Conservation (phyloP, 2,329 filamentous ascomycete genomes). For the Neopestalotiopsis rosae region DNA sequence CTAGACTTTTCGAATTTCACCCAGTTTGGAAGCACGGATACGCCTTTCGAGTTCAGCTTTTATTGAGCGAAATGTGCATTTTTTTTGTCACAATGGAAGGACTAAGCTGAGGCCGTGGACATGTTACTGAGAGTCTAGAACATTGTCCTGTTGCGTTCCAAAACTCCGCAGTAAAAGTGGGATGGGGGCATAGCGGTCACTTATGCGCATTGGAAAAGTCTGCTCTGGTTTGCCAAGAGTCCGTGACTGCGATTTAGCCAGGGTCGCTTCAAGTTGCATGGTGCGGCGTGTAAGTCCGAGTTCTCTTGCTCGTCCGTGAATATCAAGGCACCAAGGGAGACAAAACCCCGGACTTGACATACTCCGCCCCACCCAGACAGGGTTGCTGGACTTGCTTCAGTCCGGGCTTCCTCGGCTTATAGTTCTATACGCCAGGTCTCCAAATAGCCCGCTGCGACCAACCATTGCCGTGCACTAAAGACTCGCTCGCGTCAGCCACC, state of each 20-base stretch:
- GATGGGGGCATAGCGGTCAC: no score
- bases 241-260: background rate
- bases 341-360: background rate
- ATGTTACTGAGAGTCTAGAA: no score
- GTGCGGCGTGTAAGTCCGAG: background rate
- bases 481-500: background rate
- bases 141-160: no score
- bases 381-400: background rate
- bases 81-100: no score
- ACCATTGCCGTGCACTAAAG: background rate
- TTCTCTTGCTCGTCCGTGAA: background rate
- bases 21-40: conserved; percentile 22
- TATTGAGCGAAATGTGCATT: background rate
- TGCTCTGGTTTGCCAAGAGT: background rate
- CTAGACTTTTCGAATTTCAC: conserved; percentile 27
- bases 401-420: background rate
- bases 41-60: conserved; percentile 21
- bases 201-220: background rate
- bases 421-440: background rate
- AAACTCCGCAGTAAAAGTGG: no score
- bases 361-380: background rate
- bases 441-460: background rate
- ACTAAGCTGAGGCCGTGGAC: no score
- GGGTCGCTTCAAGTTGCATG: background rate
- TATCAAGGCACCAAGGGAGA: no score